Evolutionary conservation across 2,329 filamentous ascomycete genomes (phyloP).

Genomic region (Penicillium freii): DNA sequence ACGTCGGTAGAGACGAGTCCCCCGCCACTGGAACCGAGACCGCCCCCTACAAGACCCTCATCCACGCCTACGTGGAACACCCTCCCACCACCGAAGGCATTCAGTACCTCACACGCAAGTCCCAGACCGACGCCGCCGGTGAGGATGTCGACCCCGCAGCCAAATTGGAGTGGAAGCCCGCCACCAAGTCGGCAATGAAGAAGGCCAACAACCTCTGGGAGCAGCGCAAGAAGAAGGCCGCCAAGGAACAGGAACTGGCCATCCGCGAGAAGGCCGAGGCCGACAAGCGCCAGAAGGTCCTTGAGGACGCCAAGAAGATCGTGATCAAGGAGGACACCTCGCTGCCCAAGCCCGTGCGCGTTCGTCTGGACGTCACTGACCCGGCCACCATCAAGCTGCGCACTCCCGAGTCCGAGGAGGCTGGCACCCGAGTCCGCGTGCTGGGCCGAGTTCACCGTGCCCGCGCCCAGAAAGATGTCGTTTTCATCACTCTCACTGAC

Average conservation of each 20-base stretch:
- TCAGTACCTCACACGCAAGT: conserved; percentile 68
- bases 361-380: conserved; percentile 72
- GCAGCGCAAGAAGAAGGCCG: conserved; percentile 77
- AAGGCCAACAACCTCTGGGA: conserved; percentile 75
- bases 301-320: conserved; percentile 82
- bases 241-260: conserved; percentile 71
- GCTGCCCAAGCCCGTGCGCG: conserved; percentile 70
- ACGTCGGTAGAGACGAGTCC: conserved; percentile 68
- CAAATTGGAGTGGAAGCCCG: conserved; percentile 73
- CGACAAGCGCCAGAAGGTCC: conserved; percentile 65
- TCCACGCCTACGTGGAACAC: conserved; percentile 73
- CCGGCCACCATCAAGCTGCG: conserved; percentile 57
- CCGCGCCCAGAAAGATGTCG: conserved; percentile 76
- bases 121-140: conserved; percentile 59
- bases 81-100: conserved; percentile 56
- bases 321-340: conserved; percentile 66
- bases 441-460: conserved; percentile 79
- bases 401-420: conserved; percentile 55
- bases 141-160: conserved; percentile 63
- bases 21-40: conserved; percentile 66
- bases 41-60: conserved; percentile 77
- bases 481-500: conserved; percentile 82
- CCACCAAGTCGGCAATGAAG: conserved; percentile 80
- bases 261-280: conserved; percentile 71
- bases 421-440: conserved; percentile 73